Evolutionary conservation across 2,329 filamentous ascomycete species (phyloP), one percentile per base, ranked within the genome.

Genomic region (Dendrostoma leiphaemia): DNA sequence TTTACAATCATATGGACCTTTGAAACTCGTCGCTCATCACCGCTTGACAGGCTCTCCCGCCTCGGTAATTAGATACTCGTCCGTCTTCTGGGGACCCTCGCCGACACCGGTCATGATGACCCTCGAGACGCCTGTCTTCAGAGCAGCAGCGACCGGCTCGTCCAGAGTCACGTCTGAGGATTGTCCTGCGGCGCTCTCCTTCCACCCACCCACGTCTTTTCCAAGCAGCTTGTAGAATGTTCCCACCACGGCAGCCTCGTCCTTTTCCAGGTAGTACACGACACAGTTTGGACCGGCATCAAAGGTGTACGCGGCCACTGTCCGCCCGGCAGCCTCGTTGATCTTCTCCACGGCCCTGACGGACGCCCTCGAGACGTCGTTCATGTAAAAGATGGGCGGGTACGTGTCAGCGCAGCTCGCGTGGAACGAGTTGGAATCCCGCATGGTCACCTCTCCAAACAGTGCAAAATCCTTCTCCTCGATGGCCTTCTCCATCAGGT

Each of bases 331-430:
- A 23, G 81, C 80, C 51, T 80, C 79, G 68, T 99, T 99, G 74
- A 97, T 90, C 62, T 86, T 82, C 75, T 99, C 91, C 28, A 97
- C 92, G 15, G 91, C 85, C 49, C 90, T 82, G 57, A 99, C 90
- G 6, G 93, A 91, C 1, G 93, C 91, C 34, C 89, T 80, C 19
- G 88, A 93, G 15, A 93, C 86, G 69, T 99, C 94, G 74, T 97
- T 99, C 80, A 99, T 86, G 79, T 99, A 99, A 74, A 96, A 97
- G 68, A 99, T 99, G 17, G 95, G 94, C 41, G 95, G 94, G 74
- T 91, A 91, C 2, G 94, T 97, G 70, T 99, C 94, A 63, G 95
- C 78, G 70, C 94, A 97, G 54, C 88, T 91, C 34, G 94, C 90
- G 72, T 99, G 94, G 84, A 99, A 99, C 56, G 86, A 90, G 76